Evolutionary conservation across 148 eudicot species (phyloP).

Genomic region (Rhododendron griersonianum): DNA sequence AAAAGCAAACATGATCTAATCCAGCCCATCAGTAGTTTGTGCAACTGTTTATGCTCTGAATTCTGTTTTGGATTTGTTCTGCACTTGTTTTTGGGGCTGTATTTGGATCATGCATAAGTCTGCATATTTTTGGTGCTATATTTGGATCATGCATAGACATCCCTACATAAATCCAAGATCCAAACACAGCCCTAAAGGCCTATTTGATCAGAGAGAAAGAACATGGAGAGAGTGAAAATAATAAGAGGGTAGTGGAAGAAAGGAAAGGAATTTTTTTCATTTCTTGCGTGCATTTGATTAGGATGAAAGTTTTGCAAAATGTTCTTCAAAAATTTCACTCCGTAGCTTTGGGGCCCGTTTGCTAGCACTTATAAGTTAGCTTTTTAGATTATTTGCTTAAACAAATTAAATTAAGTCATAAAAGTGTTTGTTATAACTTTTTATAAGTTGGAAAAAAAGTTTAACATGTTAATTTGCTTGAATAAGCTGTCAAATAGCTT

Average conservation of each 20-base stretch:
- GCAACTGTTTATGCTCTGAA: neutral
- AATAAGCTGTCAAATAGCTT: neutral
- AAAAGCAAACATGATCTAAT: neutral
- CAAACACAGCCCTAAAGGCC: neutral
- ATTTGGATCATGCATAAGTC: neutral
- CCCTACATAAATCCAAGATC: neutral
- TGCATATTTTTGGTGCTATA: neutral
- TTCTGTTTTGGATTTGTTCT: neutral
- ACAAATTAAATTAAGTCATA: too few species aligned
- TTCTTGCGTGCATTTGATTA: neutral
- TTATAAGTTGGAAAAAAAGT: too few species aligned
- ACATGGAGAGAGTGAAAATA: neutral
- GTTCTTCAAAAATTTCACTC: neutral
- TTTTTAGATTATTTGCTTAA: too few species aligned
- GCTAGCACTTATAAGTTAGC: neutral
- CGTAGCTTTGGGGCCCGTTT: neutral
- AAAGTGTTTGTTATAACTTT: too few species aligned
- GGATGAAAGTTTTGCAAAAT: neutral
- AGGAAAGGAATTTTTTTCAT: neutral
- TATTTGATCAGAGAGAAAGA: neutral
- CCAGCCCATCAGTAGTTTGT: neutral
- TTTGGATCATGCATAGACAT: neutral
- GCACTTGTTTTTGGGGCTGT: neutral
- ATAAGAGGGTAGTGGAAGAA: neutral
- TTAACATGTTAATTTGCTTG: neutral